Conservation (phyloP, 108 stramenopile genomes). For the Cyclotella atomus region DNA sequence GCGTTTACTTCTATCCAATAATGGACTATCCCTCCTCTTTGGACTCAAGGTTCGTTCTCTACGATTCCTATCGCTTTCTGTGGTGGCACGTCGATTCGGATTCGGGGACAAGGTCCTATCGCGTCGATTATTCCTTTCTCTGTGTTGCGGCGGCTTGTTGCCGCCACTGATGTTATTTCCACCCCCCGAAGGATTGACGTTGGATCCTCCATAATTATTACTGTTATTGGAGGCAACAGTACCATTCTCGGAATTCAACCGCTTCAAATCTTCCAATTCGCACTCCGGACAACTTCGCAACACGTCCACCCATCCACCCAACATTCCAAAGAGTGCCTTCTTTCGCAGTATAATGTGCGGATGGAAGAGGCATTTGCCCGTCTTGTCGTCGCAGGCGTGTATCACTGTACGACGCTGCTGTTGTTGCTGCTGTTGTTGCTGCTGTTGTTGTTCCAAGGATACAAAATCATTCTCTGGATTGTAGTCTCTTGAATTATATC, state of each 20-base stretch:
- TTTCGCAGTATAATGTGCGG: constrained; percentile 31
- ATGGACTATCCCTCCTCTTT: not conserved
- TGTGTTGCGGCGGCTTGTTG: not conserved
- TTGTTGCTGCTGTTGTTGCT: constrained; percentile 3
- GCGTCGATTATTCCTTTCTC: not conserved
- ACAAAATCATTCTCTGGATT: not conserved
- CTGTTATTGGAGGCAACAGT: not conserved
- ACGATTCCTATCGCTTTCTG: not conserved
- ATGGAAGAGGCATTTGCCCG: constrained; percentile 42
- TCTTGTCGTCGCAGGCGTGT: constrained; percentile 39
- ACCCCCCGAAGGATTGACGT: not conserved
- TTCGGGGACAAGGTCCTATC: not conserved
- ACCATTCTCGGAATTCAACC: constrained; percentile 1
- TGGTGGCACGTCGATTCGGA: not conserved
- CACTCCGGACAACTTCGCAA: constrained; percentile 38
- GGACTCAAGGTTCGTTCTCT: not conserved
- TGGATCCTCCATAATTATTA: not conserved
- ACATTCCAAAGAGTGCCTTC: constrained; percentile 39
- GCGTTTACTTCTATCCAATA: not conserved
- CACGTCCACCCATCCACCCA: constrained; percentile 44
- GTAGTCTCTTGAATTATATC: not conserved
- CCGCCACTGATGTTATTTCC: not conserved
- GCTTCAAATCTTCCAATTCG: constrained; percentile 23
- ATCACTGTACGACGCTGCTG: constrained; percentile 16
- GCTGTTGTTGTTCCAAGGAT: not conserved